These are phyloP conservation scores for Pestalotiopsis sp. DNA, from an alignment of 2,329 filamentous ascomycete species.

Conservation along the genomic window DNA sequence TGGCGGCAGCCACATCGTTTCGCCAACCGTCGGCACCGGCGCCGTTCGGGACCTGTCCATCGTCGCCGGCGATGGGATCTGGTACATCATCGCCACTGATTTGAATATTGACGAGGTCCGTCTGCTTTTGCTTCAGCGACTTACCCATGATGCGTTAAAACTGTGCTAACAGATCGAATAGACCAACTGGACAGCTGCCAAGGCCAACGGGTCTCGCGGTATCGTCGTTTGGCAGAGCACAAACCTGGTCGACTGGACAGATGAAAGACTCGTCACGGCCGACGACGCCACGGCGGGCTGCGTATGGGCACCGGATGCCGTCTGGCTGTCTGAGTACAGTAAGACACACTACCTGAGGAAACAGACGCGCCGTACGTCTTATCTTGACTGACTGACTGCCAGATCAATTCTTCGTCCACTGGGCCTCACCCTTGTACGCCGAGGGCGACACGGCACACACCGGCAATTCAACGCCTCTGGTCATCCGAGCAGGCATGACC, in stretches of 20 bases:
- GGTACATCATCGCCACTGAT: slow-evolving; percentile 5
- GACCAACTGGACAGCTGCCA: background rate
- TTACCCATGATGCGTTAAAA: too few relatives aligned
- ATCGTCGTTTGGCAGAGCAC: background rate
- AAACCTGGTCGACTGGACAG: background rate
- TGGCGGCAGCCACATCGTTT: background rate
- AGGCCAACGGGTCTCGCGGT: background rate
- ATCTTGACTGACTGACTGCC: background rate
- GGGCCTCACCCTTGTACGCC: background rate
- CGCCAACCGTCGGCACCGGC: background rate
- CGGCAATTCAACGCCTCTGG: background rate
- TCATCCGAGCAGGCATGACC: background rate
- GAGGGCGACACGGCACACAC: background rate
- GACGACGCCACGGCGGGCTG: background rate
- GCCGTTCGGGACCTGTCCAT: slow-evolving; percentile 1
- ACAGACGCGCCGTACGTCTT: too few relatives aligned
- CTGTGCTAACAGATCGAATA: background rate
- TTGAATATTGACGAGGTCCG: background rate
- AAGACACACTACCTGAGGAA: too few relatives aligned
- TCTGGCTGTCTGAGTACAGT: background rate
- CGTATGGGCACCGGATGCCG: slow-evolving; percentile 1
- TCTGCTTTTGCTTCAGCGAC: background rate
- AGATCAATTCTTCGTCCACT: background rate
- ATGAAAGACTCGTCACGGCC: background rate
- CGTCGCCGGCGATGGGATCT: background rate